These are phyloP conservation scores for Paecilomyces fulvus DNA, from an alignment of 2,329 filamentous ascomycete species.

Conservation along the genomic window DNA sequence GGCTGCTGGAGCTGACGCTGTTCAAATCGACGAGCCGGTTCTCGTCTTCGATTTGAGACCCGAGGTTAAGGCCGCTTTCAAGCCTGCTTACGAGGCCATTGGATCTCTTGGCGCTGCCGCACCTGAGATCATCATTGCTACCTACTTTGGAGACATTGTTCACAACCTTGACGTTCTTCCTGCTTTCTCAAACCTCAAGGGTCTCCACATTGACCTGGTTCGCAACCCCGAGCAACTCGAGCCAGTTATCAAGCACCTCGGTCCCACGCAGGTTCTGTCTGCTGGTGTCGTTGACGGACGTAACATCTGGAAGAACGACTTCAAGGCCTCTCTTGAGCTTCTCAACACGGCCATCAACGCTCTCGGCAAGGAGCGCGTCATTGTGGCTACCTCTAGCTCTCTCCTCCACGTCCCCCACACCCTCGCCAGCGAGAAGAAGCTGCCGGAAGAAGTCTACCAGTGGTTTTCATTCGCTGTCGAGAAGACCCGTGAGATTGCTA, in stretches of 20 bases:
- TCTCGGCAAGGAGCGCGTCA: constrained; percentile 94
- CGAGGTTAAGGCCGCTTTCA: constrained; percentile 94
- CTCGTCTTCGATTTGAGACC: constrained; percentile 88
- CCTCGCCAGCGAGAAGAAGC: constrained; percentile 96
- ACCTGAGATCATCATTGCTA: constrained; percentile 83
- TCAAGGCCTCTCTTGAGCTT: constrained; percentile 85
- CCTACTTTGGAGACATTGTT: constrained; percentile 98
- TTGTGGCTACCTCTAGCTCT: constrained; percentile 93
- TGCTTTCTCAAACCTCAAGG: constrained; percentile 63
- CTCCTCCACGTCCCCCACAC: constrained; percentile 98
- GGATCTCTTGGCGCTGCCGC: constrained; percentile 62
- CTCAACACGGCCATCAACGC: constrained; percentile 88
- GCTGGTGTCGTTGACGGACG: constrained; percentile 95
- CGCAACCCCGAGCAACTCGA: constrained; percentile 97
- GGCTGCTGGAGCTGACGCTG: constrained; percentile 87
- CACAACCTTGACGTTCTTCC: constrained; percentile 94
- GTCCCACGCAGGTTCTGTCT: constrained; percentile 82
- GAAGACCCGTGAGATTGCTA: constrained; percentile 83
- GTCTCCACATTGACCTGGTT: constrained; percentile 90
- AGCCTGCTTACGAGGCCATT: constrained; percentile 92
- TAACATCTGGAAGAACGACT: constrained; percentile 99
- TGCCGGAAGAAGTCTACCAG: constrained; percentile 83
- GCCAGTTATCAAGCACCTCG: constrained; percentile 71
- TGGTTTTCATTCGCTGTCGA: constrained; percentile 98
- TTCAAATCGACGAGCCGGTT: constrained; percentile 97